Conservation (phyloP, 2,329 filamentous ascomycete species). For the Fusarium foetens region DNA sequence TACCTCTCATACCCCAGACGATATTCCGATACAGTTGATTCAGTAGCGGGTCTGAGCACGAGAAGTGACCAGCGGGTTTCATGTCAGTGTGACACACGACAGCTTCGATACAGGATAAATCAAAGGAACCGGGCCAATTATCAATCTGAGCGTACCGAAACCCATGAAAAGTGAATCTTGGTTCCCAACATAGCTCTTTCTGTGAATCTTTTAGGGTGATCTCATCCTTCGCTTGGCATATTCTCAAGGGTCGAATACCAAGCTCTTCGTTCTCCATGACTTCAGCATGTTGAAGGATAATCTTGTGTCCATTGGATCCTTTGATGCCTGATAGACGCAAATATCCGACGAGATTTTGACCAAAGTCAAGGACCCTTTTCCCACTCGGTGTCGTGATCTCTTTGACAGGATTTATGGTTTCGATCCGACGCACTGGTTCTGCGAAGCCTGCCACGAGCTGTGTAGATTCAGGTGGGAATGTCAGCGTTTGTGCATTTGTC, state of each 20-base stretch:
- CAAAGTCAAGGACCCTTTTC: slow-evolving; percentile 65
- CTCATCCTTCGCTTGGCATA: slow-evolving; percentile 25
- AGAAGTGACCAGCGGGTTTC: slow-evolving; percentile 59
- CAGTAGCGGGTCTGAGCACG: slow-evolving; percentile 61
- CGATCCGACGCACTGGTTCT: slow-evolving; percentile 19
- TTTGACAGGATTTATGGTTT: slow-evolving; percentile 13
- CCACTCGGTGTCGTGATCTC: slow-evolving; percentile 50
- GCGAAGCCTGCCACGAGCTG: slow-evolving; percentile 55
- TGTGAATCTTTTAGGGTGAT: slow-evolving; percentile 22
- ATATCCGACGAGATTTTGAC: slow-evolving; percentile 67
- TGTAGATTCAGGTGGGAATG: slow-evolving; percentile 49
- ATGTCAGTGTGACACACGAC: slow-evolving; percentile 62
- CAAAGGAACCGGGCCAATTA: slow-evolving; percentile 49
- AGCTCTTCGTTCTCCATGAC: slow-evolving; percentile 62
- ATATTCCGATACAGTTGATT: slow-evolving; percentile 66
- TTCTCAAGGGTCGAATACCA: slow-evolving; percentile 40
- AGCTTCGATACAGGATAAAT: slow-evolving; percentile 37
- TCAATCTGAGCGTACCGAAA: slow-evolving; percentile 63
- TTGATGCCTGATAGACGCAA: slow-evolving; percentile 52
- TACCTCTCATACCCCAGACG: slow-evolving; percentile 65
- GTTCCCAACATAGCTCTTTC: slow-evolving; percentile 50
- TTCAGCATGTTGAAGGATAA: slow-evolving; percentile 64
- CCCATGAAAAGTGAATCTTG: slow-evolving; percentile 64
- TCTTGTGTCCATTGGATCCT: slow-evolving; percentile 51
- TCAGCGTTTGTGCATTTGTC: background rate